Evolutionary conservation across 2,329 filamentous ascomycete genomes (phyloP), one percentile per base, ranked within the genome.

Genomic region (Fonsecaea pedrosoi): DNA sequence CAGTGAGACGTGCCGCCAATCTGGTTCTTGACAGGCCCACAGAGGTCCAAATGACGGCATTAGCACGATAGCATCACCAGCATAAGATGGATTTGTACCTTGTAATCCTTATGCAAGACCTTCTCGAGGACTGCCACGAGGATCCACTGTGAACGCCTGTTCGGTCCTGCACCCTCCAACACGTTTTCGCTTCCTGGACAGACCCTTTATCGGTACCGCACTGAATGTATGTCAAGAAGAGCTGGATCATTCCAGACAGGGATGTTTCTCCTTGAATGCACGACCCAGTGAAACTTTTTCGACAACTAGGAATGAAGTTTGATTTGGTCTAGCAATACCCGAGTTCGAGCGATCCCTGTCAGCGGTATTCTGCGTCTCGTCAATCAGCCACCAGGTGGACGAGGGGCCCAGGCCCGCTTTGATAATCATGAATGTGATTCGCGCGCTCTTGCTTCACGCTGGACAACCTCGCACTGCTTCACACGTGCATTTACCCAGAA

Each of bases 1-100:
- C 45, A 25, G 45, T 50, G 45, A 50, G 45, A 50, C 45, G 45
- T 62, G 60, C 60, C 48, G 37, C 60, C 38, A 37, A 57, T 35
- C 18, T 45, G 38, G 32, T n/a, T 34, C 21, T 21, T 57, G 37
- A 63, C 50, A 57, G 54, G 53, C 30, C 50, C 48, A 25, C 32
- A 37, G 9, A 57, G 18, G 40, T 42, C 4, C 40, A 42, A 38
- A 21, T 57, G 32, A 57, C 34, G 34, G 54, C 54, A 57, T 35
- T 50, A 21, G 45, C 18, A 50, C 18, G 18, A 50, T 50, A 25
- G 8, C 9, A 50, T 18, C 40, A n/a, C 40, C 40, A n/a, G 40
- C 40, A 42, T 8, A 12, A 13, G 18, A 50, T 21, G n/a, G 45
- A 50, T 50, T 25, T 18, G 18, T 10, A 50, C 45, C 45, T 18